These are phyloP conservation scores for Pseudogymnoascus sp. DNA, from an alignment of 2,329 filamentous ascomycete species.

Conservation along the genomic window DNA sequence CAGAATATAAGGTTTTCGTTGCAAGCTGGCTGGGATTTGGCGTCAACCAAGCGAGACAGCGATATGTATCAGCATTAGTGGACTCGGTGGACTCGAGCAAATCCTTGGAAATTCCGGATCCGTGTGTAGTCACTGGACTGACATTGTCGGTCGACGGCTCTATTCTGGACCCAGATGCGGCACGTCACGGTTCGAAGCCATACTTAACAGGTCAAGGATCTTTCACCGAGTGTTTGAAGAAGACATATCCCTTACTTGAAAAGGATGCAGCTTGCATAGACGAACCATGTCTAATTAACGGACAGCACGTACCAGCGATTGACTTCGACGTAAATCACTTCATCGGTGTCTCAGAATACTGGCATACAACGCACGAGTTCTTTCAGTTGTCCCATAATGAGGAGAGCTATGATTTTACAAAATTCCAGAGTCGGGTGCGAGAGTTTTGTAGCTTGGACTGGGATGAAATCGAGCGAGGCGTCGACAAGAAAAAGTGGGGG, in stretches of 20 bases:
- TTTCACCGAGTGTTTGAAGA: constrained; percentile 75
- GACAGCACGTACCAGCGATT: constrained; percentile 86
- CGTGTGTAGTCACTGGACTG: constrained; percentile 76
- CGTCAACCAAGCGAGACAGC: constrained; percentile 81
- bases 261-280: constrained; percentile 82
- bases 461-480: constrained; percentile 60
- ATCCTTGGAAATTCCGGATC: constrained; percentile 69
- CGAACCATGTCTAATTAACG: constrained; percentile 79
- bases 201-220: constrained; percentile 73
- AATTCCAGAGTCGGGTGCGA: constrained; percentile 77
- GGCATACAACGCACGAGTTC: constrained; percentile 95
- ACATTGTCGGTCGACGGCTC: constrained; percentile 66
- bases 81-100: constrained; percentile 53
- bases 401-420: constrained; percentile 79
- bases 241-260: constrained; percentile 77
- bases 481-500: constrained; percentile 61
- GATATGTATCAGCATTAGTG: constrained; percentile 72
- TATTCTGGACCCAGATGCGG: constrained; percentile 32
- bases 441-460: constrained; percentile 82
- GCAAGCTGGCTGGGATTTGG: constrained; percentile 96
- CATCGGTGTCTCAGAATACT: constrained; percentile 95
- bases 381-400: constrained; percentile 70
- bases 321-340: constrained; percentile 98
- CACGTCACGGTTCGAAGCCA: constrained; percentile 35
- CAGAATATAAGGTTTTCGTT: constrained; percentile 86